Evolutionary conservation across 495 filamentous ascomycete species (phyloP), one percentile per base, ranked within the genome.

Genomic region (Aspergillus egyptiacus): DNA sequence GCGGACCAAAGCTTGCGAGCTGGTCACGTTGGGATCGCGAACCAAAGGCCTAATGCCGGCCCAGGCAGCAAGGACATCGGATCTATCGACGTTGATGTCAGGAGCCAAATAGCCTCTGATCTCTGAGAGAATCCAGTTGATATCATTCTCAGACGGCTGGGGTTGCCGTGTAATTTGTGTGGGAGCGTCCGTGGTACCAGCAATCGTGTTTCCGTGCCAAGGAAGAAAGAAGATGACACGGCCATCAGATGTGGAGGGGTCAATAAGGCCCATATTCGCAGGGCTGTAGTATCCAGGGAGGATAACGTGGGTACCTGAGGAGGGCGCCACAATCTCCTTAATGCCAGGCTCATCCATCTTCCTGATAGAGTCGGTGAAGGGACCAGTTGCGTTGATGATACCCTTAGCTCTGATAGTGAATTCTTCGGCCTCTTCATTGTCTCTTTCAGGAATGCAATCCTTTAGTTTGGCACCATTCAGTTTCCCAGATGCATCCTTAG

Each of bases 201-300:
- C 93, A 59, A 98, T 97, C 22, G 93, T 98, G 70, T 98, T 98
- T 38, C 93, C 93, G 69, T 97, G 91, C 93, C 93, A 98, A 14
- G 93, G 93, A 23, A 98, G 80, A 79, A 98, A 98, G 82, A 98
- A 98, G 58, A 97, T 96, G 32, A 98, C 93, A 59, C 93, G 80
- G 14, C 93, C 93, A 62, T 98, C 93, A 0, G 91, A 96, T 0
- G 93, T 97, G 8, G 80, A 80, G 0, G 93, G 93, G 57, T 98
- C 93, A 60, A 98, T 95, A 31, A 98, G 75, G 32, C 93, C 93
- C 93, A 98, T 98, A 62, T 95, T 84, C 8, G 86, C 80, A 19
- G 93, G 93, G 51, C 84, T 89, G 76, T 89, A 97, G 73, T 95
- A 98, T 24, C 93, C 93, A 14, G 93, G 93, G 2, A 98, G 79